Percentiles rank a stretch among this genome's conserved stretches.
Evolutionary conservation across 768 basidiomycete species (phyloP).

Genomic region (Asterophora lycoperdoides): DNA sequence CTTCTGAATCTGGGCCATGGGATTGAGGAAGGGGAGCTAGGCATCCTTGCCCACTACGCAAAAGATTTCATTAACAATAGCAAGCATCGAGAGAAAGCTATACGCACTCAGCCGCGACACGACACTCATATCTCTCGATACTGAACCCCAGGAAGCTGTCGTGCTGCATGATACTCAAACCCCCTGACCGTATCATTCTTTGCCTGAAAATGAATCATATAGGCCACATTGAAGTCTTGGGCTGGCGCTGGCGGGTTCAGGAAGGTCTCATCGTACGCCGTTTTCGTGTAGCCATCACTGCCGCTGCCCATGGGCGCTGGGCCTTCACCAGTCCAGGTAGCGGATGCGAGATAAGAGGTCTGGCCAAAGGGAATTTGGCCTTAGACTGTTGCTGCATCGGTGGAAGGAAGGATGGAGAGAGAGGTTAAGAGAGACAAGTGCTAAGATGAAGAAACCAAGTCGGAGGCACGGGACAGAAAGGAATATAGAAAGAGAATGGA

Average conservation of each 20-base stretch:
- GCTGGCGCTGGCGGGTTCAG: conserved; percentile 48
- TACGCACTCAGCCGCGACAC: conserved; percentile 57
- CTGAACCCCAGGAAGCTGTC: conserved; percentile 70
- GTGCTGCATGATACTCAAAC: conserved; percentile 33
- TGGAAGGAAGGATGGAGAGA: conserved; percentile 11
- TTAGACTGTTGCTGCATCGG: conserved; percentile 27
- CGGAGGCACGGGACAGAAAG: no score
- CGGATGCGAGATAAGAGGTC: conserved; percentile 5
- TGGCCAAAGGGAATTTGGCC: conserved; percentile 30
- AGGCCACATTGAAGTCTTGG: conserved; percentile 36
- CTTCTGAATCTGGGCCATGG: conserved; percentile 54
- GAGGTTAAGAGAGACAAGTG: conserved; percentile 2
- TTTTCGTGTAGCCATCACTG: conserved; percentile 32
- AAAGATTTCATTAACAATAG: neutral
- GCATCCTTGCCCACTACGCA: conserved; percentile 47
- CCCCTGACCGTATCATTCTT: conserved; percentile 28
- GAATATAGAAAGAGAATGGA: no score
- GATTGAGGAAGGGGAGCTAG: conserved; percentile 60
- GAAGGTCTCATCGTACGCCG: conserved; percentile 47
- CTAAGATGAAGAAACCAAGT: no score
- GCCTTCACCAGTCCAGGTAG: conserved; percentile 14
- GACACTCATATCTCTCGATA: conserved; percentile 70
- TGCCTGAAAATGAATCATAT: conserved; percentile 38
- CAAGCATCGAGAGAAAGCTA: conserved; percentile 22
- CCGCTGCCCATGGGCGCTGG: conserved; percentile 21